Percentiles rank a stretch among this genome's conserved stretches.
These are phyloP conservation scores for Geum urbanum DNA, from an alignment of 306 rosid genomes.

Conservation along the genomic window DNA sequence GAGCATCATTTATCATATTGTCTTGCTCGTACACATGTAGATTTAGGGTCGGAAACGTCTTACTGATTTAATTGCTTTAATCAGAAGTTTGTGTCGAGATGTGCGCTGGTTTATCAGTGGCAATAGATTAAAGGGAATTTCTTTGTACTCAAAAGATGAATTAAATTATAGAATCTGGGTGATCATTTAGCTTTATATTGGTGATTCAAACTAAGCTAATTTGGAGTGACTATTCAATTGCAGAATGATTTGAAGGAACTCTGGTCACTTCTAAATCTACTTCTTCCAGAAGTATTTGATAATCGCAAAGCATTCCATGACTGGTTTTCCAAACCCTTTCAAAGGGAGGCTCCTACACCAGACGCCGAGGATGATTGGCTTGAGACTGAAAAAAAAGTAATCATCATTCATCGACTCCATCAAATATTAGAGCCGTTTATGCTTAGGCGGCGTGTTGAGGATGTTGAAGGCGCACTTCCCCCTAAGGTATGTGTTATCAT, in stretches of 20 bases:
- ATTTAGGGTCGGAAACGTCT: background rate
- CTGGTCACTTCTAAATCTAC: constrained; percentile 96
- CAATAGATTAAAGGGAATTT: background rate
- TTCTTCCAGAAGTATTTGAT: constrained; percentile 98
- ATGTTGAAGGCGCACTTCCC: constrained; percentile 97
- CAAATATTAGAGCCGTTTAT: constrained; percentile 98
- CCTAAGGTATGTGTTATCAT: constrained; percentile 62
- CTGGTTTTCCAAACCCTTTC: constrained; percentile 98
- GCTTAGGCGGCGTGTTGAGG: constrained; percentile 99
- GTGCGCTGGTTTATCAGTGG: background rate
- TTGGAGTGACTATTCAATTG: constrained; percentile 30
- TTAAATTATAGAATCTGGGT: background rate
- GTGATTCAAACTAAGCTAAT: constrained; percentile 16
- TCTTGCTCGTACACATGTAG: background rate
- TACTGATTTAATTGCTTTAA: background rate
- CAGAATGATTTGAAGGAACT: constrained; percentile 99
- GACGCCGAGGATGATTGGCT: constrained; percentile 95
- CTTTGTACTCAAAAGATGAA: background rate
- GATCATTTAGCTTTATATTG: constrained; percentile 14
- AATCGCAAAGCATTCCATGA: constrained; percentile 95
- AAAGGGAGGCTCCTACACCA: constrained; percentile 74
- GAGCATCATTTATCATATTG: background rate
- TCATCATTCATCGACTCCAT: constrained; percentile 95
- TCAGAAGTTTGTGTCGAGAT: background rate
- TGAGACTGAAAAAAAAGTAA: constrained; percentile 96